Evolutionary conservation across 2,329 filamentous ascomycete genomes (phyloP).

Genomic region (Fusarium brachygibbosum): DNA sequence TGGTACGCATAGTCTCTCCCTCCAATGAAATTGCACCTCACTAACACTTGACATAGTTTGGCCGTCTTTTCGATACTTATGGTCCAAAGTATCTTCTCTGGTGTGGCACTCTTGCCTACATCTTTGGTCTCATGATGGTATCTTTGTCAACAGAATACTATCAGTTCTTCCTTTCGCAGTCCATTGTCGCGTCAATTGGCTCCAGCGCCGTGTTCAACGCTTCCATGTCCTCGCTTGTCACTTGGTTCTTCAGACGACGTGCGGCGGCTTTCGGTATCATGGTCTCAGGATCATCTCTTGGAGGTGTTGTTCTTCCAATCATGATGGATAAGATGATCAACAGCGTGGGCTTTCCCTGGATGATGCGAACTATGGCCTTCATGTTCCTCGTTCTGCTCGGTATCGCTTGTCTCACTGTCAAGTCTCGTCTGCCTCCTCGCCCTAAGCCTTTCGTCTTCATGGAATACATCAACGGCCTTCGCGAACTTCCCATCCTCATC

Average conservation of each 20-base stretch:
- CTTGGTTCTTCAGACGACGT: conserved; percentile 67
- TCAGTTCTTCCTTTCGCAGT: conserved; percentile 60
- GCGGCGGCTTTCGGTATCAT: conserved; percentile 67
- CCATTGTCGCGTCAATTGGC: conserved; percentile 58
- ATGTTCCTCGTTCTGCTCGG: conserved; percentile 57
- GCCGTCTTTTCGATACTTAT: conserved; percentile 74
- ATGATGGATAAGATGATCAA: conserved; percentile 69
- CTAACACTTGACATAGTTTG: conserved; percentile 55
- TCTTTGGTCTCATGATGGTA: conserved; percentile 76
- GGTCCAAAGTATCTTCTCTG: conserved; percentile 71
- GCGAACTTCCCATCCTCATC: conserved; percentile 60
- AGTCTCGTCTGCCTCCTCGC: conserved; percentile 59
- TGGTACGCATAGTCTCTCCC: conserved; percentile 54
- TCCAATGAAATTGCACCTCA: neutral
- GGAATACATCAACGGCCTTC: conserved; percentile 63
- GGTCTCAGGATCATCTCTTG: conserved; percentile 67
- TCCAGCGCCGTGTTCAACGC: conserved; percentile 60
- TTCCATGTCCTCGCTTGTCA: conserved; percentile 59
- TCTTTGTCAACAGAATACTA: conserved; percentile 63
- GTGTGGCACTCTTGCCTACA: conserved; percentile 67
- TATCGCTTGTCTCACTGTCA: conserved; percentile 54
- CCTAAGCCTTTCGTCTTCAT: conserved; percentile 59
- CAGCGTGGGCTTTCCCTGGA: conserved; percentile 61
- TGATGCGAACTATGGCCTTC: conserved; percentile 63
- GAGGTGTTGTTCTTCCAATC: conserved; percentile 71